Percentiles rank a stretch among this genome's conserved stretches.
phyloP scores from a whole-genome alignment of 352 stramenopile genomes.

The Phytophthora tubulina region DNA sequence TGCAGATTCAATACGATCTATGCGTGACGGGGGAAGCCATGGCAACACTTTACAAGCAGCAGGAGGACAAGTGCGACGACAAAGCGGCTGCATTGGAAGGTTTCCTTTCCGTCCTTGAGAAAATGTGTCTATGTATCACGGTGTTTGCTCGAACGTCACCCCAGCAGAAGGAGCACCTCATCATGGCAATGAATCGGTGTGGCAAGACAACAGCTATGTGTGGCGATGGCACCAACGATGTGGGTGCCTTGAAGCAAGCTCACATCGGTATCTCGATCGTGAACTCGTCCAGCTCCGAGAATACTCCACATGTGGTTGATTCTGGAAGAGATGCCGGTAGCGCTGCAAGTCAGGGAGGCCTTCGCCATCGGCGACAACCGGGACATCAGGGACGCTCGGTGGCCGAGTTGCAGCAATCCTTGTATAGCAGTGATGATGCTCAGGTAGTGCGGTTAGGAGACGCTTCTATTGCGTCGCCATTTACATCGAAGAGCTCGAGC shows the following conservation, averaged over 20 bases:
- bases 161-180: constrained; percentile 96
- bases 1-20: constrained; percentile 85
- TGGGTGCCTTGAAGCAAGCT: constrained; percentile 95
- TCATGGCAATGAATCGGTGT: constrained; percentile 94
- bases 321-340: constrained; percentile 56
- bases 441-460: constrained; percentile 98
- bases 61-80: constrained; percentile 33
- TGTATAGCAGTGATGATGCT: constrained; percentile 86
- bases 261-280: constrained; percentile 89
- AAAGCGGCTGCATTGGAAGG: constrained; percentile 55
- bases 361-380: constrained; percentile 73
- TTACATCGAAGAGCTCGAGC: constrained; percentile 96
- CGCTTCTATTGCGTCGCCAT: constrained; percentile 99
- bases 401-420: constrained; percentile 74
- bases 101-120: constrained; percentile 77
- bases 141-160: constrained; percentile 98
- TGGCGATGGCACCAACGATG: constrained; percentile 98
- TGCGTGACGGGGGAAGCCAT: constrained; percentile 87
- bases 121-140: constrained; percentile 73
- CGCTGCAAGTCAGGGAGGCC: constrained; percentile 47
- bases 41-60: constrained; percentile 40
- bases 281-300: constrained; percentile 78
- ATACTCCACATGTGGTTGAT: constrained; percentile 44
- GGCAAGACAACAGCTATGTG: constrained; percentile 97
- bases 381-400: constrained; percentile 52